phyloP scores from a whole-genome alignment of 2,329 filamentous ascomycete species.

The Thermochaetoides dissita region DNA sequence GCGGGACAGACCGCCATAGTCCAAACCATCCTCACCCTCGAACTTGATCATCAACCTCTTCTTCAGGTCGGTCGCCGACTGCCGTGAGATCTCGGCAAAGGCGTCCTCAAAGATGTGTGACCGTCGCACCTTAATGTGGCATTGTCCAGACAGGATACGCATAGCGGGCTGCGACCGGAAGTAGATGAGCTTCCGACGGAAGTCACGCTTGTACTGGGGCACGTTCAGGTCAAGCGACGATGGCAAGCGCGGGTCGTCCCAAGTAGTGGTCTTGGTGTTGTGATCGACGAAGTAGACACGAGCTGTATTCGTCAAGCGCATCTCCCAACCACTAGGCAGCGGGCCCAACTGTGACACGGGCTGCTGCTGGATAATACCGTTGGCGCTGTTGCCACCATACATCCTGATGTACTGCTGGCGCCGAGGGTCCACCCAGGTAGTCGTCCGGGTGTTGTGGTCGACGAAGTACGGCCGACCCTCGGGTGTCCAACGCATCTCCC shows the following conservation, averaged over 20 bases:
- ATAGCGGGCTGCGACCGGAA: constrained; percentile 96
- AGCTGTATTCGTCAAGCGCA: constrained; percentile 96
- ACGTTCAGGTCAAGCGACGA: constrained; percentile 97
- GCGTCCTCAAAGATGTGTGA: constrained; percentile 98
- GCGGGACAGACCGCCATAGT: constrained; percentile 93
- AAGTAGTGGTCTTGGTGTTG: constrained; percentile 98
- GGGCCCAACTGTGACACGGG: constrained; percentile 93
- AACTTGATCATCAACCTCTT: constrained; percentile 99
- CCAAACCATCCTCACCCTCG: constrained; percentile 91
- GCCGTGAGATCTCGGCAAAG: constrained; percentile 94
- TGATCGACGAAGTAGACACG: constrained; percentile 98
- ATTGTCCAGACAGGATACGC: constrained; percentile 88
- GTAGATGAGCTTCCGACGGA: constrained; percentile 94
- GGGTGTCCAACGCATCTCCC: constrained; percentile 92
- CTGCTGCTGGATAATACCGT: constrained; percentile 86
- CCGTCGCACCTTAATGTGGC: constrained; percentile 92
- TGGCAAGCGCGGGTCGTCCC: constrained; percentile 90
- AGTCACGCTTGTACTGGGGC: constrained; percentile 98
- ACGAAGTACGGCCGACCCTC: constrained; percentile 95
- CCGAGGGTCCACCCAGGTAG: constrained; percentile 94
- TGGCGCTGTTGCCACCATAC: constrained; percentile 77
- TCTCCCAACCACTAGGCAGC: constrained; percentile 95
- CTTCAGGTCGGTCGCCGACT: constrained; percentile 90
- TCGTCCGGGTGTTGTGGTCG: constrained; percentile 94
- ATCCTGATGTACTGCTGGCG: constrained; percentile 97